phyloP scores from a whole-genome alignment of 164 flowering plant species.

The Magnolia kwangsiensis region DNA sequence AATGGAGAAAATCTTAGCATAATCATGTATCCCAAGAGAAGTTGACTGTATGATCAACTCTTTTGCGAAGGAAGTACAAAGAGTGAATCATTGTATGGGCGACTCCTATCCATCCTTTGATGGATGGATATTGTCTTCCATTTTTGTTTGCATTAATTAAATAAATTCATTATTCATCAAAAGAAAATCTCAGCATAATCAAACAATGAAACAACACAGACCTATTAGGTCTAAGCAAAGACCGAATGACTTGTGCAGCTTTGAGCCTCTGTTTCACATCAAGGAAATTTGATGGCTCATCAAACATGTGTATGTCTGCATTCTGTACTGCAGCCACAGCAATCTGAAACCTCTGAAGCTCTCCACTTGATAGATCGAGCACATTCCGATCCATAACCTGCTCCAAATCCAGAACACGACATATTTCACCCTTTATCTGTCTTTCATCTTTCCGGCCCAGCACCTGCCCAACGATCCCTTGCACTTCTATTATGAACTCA shows the following conservation, averaged over 20 bases:
- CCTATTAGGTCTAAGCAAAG: conserved; percentile 91
- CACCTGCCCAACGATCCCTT: conserved; percentile 95
- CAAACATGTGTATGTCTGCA: conserved; percentile 99
- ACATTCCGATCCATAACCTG: conserved; percentile 95
- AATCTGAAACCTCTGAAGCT: conserved; percentile 97
- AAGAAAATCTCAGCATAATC: background rate
- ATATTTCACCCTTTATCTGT: conserved; percentile 64
- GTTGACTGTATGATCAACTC: no score
- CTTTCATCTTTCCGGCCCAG: conserved; percentile 95
- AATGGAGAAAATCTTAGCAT: background rate
- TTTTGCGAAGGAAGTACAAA: no score
- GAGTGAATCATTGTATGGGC: no score
- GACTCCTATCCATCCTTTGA: no score
- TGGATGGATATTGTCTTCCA: no score
- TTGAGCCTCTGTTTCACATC: conserved; percentile 98
- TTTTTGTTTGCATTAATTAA: no score
- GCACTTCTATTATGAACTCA: conserved; percentile 91
- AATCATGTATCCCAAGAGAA: no score
- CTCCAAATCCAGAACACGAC: conserved; percentile 73
- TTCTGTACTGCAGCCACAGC: conserved; percentile 93
- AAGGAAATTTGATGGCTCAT: conserved; percentile 98
- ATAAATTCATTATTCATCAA: no score
- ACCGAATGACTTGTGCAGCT: conserved; percentile 94
- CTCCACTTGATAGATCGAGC: conserved; percentile 97
- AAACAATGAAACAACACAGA: conserved; percentile 8